Conservation (phyloP, 345 rosid species). For the Melastoma malabathricum region DNA sequence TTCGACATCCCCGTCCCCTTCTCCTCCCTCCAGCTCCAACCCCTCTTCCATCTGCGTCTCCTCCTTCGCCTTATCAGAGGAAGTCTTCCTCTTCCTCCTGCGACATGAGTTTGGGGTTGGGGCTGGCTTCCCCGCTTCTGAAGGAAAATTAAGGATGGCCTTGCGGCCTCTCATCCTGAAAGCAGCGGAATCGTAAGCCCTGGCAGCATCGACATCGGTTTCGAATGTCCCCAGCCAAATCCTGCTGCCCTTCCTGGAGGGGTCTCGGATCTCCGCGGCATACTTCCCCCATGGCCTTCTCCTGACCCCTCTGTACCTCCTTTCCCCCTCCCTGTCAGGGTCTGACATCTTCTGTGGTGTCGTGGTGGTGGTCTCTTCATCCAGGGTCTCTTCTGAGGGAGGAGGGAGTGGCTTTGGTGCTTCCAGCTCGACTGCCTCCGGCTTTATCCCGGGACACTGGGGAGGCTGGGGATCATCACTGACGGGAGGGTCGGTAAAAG, state of each 20-base stretch:
- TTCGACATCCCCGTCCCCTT: not conserved
- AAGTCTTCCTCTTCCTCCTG: conserved; percentile 36
- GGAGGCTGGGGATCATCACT: no score
- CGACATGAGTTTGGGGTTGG: conserved; percentile 39
- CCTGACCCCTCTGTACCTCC: conserved; percentile 75
- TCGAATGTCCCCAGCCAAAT: conserved; percentile 93
- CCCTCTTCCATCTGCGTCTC: conserved; percentile 1
- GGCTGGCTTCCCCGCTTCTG: conserved; percentile 48
- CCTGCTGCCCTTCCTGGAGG: conserved; percentile 67
- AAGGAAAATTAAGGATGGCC: conserved; percentile 80
- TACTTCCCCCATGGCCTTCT: conserved; percentile 86
- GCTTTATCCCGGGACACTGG: no score
- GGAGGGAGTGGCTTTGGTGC: no score
- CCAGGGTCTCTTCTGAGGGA: no score
- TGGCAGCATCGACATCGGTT: conserved; percentile 70
- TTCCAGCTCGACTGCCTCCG: no score
- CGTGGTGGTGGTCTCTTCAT: no score
- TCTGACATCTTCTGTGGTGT: not conserved
- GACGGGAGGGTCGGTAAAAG: not conserved
- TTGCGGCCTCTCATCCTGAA: conserved; percentile 74
- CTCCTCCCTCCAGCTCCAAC: conserved; percentile 2
- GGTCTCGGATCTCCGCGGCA: conserved; percentile 91
- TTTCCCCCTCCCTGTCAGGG: not conserved
- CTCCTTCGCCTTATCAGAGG: not conserved
- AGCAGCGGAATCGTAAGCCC: conserved; percentile 80